Conservation (phyloP, 78 protist species). For the Creolimax fragrantissima region DNA sequence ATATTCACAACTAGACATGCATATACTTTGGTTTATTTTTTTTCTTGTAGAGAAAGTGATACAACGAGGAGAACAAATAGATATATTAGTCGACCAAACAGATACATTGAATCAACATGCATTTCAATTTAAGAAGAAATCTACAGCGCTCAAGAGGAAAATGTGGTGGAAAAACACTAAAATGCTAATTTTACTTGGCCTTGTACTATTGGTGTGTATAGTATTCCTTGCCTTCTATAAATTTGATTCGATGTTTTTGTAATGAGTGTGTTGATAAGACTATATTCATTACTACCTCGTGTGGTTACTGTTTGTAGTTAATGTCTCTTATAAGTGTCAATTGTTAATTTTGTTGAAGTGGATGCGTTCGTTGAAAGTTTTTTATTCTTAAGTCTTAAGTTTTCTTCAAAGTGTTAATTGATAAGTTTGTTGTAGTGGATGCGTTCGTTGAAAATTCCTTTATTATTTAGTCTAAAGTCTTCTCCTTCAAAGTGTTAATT, state of each 20-base stretch:
- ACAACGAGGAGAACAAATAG: constrained; percentile 54
- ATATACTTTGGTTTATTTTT: not conserved
- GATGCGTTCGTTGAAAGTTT: not conserved
- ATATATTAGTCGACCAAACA: constrained; percentile 77
- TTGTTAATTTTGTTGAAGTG: not conserved
- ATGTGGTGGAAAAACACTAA: constrained; percentile 91
- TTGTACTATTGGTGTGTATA: constrained; percentile 1
- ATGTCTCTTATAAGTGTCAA: not conserved
- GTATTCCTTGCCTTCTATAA: not conserved
- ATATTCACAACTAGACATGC: not conserved
- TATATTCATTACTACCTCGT: not conserved
- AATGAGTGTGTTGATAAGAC: not conserved
- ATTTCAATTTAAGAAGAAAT: constrained; percentile 65
- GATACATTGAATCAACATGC: constrained; percentile 63
- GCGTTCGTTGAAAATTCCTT: not conserved
- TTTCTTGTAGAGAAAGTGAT: not conserved
- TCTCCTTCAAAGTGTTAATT: not conserved
- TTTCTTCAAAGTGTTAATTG: not conserved
- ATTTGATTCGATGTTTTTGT: not conserved
- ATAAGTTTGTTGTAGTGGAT: not conserved
- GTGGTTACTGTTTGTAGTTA: not conserved
- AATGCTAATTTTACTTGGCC: constrained; percentile 41
- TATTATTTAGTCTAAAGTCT: not conserved
- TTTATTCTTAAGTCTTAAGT: not conserved
- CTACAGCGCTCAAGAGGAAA: constrained; percentile 64